A percentile compares a stretch with the other conserved stretches of the same genome.
Evolutionary conservation across 805 yeast species (phyloP).

Genomic region (Ogataea parapolymorpha): DNA sequence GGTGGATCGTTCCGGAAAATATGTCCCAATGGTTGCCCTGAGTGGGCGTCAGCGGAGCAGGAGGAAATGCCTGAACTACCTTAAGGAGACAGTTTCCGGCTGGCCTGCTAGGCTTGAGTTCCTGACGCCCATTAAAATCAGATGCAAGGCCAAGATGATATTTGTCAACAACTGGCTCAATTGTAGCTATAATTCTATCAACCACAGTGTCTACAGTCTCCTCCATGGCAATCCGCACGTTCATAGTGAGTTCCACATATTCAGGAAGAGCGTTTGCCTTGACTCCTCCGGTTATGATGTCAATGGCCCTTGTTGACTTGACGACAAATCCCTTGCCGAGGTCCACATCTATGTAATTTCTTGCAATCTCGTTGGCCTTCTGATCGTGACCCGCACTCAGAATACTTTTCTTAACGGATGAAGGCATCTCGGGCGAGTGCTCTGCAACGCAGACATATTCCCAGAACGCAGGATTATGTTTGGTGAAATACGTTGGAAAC

Average conservation of each 20-base stretch:
- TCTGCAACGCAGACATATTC: conserved; percentile 47
- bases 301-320: conserved; percentile 47
- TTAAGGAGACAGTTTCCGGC: conserved; percentile 19
- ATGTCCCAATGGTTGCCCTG: conserved; percentile 39
- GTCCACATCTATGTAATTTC: conserved; percentile 32
- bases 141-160: conserved; percentile 34
- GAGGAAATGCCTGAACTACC: conserved; percentile 31
- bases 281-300: conserved; percentile 46
- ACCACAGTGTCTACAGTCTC: conserved; percentile 24
- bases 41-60: conserved; percentile 54
- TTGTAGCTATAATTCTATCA: background rate
- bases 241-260: conserved; percentile 40
- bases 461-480: conserved; percentile 42
- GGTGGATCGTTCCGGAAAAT: conserved; percentile 43
- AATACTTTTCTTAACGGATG: conserved; percentile 35
- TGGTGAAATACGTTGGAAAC: conserved; percentile 38
- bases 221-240: conserved; percentile 47
- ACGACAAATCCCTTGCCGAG: conserved; percentile 35
- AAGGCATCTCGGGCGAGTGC: conserved; percentile 36
- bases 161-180: conserved; percentile 32
- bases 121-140: conserved; percentile 13
- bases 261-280: conserved; percentile 52
- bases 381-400: conserved; percentile 36
- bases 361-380: conserved; percentile 37
- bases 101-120: conserved; percentile 27